A percentile compares a stretch with the other conserved stretches of the same genome.
These are phyloP conservation scores for Vigna nakashimae DNA, from an alignment of 306 rosid species.

Conservation along the genomic window DNA sequence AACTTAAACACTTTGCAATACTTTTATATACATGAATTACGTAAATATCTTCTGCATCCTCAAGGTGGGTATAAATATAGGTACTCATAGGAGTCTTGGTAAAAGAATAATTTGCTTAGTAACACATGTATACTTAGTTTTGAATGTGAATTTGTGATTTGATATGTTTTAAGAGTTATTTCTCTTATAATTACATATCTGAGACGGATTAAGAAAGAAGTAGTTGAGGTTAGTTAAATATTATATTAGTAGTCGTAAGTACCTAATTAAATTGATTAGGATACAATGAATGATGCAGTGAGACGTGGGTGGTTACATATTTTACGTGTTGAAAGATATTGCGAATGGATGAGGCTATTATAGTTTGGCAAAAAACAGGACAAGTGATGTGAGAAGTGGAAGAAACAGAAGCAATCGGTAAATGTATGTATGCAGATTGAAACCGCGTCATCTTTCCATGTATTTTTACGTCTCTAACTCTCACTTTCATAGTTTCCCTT, in stretches of 20 bases:
- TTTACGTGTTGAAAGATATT: neutral
- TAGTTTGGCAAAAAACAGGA: neutral
- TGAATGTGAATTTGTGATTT: too few relatives aligned
- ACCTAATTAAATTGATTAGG: too few relatives aligned
- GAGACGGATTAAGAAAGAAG: too few relatives aligned
- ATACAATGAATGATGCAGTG: neutral
- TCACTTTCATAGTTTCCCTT: neutral
- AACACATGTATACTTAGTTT: too few relatives aligned
- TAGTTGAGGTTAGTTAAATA: too few relatives aligned
- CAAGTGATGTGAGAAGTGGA: neutral
- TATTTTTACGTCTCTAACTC: neutral
- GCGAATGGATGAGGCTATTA: neutral
- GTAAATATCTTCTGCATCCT: neutral
- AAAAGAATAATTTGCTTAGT: too few relatives aligned
- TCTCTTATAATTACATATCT: too few relatives aligned
- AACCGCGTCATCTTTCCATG: slow-evolving; percentile 32
- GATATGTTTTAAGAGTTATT: too few relatives aligned
- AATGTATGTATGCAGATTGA: neutral
- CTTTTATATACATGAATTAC: neutral
- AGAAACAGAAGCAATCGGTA: neutral
- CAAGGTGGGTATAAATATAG: neutral
- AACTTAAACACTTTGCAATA: too few relatives aligned
- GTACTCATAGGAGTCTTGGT: too few relatives aligned
- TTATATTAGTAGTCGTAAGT: too few relatives aligned
- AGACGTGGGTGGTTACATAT: neutral